Evolutionary conservation across 495 filamentous ascomycete genomes (phyloP), one percentile per base, ranked within the genome.

Genomic region (Beverwykella pulmonaria): DNA sequence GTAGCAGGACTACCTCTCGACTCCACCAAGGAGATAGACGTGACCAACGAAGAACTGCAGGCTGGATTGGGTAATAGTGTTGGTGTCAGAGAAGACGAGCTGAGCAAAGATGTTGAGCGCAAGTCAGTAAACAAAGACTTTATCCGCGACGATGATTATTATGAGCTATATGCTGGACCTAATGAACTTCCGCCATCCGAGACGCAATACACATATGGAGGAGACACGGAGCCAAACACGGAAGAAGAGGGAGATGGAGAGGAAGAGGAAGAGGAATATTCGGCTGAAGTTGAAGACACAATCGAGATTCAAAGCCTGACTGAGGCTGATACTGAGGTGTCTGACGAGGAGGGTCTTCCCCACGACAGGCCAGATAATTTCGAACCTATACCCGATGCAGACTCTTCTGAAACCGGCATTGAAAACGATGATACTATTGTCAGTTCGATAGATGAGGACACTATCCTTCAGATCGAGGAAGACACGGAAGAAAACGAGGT

Each of bases 111-210:
- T 19, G 1, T 10, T 20, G 25, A 15, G 17, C 56, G 3, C 1
- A 27, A 52, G 20, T 34, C 27, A 6, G 55, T 7, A 10, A 15
- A 25, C 3, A 34, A 65, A n/a, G 54, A 60, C 30, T 56, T 65
- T 30, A 55, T 60, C 25, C 67, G 61, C 1, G 67, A 69, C 34
- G 67, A 47, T 3, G 60, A 64, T 22, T 69, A 64, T 26, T 65
- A 69, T 22, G 65, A 71, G 19, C 56, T 68, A 5, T 71, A 65
- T 48, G 59, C 55, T 10, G 63, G 68, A 23, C 67, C 67, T 14
- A 52, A 65, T 20, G 58, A 61, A n/a, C 22, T 57, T 50, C 67
- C 63, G 20, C 61, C 56, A n/a, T 15, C 25, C 0, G 26, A 15
- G 14, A 8, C 25, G 46, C n/a, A 25, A 0, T 7, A 34, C 8